phyloP scores from a whole-genome alignment of 2,329 filamentous ascomycete genomes.

The Xylaria sp. region DNA sequence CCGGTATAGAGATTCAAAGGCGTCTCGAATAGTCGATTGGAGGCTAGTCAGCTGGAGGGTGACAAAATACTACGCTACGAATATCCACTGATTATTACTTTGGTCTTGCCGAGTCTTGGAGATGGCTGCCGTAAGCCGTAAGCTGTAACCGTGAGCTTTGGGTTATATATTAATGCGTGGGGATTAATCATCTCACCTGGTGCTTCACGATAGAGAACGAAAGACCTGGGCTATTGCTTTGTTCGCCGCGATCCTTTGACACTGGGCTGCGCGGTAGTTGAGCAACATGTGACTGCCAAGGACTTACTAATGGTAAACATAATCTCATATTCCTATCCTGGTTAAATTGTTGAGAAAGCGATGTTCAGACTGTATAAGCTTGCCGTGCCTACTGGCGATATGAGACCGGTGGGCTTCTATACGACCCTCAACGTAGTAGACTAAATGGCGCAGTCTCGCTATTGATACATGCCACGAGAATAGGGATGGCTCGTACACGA shows the following conservation, averaged over 20 bases:
- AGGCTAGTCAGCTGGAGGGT: slow-evolving; percentile 4
- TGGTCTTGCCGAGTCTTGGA: neutral
- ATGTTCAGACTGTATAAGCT: neutral
- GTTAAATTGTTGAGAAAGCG: neutral
- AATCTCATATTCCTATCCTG: neutral
- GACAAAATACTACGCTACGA: neutral
- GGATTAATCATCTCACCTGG: slow-evolving; percentile 8
- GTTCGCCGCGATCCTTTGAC: neutral
- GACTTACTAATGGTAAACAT: neutral
- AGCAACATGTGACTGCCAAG: neutral
- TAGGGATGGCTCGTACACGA: slow-evolving; percentile 3
- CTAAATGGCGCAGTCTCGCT: slow-evolving; percentile 3
- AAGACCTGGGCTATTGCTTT: neutral
- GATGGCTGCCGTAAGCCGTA: neutral
- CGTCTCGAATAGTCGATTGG: neutral
- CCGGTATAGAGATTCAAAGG: neutral
- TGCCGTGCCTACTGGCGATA: slow-evolving; percentile 4
- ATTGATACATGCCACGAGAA: slow-evolving; percentile 21
- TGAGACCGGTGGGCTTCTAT: slow-evolving; percentile 3
- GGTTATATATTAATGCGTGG: neutral
- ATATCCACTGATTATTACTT: slow-evolving; percentile 4
- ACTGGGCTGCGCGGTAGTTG: neutral
- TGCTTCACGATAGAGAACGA: neutral
- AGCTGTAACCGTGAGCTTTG: neutral
- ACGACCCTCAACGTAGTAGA: slow-evolving; percentile 30